Evolutionary conservation across 768 basidiomycete genomes (phyloP).

Genomic region (Amanita polypyramis): DNA sequence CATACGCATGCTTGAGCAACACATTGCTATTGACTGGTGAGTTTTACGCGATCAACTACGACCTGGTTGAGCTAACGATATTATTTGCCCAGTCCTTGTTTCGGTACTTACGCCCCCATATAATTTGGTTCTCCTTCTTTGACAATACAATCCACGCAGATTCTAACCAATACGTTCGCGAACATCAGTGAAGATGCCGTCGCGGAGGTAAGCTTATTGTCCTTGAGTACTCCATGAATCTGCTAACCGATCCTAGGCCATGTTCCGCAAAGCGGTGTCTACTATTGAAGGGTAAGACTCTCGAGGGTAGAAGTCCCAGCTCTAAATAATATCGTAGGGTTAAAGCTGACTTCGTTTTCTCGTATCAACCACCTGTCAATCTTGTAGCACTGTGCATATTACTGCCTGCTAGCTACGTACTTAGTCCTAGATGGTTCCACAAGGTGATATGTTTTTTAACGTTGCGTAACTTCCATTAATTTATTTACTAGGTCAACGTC

Average conservation of each 20-base stretch:
- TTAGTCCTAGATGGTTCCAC: constrained; percentile 96
- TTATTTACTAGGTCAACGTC: constrained; percentile 56
- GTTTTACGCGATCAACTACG: constrained; percentile 6
- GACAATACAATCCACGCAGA: constrained; percentile 32
- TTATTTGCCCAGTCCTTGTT: constrained; percentile 46
- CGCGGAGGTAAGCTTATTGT: constrained; percentile 53
- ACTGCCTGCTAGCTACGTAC: constrained; percentile 75
- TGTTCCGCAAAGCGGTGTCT: constrained; percentile 90
- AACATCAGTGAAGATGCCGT: constrained; percentile 88
- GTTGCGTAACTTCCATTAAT: constrained; percentile 9
- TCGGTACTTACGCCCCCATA: constrained; percentile 38
- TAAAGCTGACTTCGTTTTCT: constrained; percentile 86
- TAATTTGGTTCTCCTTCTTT: not conserved
- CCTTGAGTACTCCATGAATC: not conserved
- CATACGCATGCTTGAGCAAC: constrained; percentile 87
- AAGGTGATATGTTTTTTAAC: constrained; percentile 42
- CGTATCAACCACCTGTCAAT: constrained; percentile 92
- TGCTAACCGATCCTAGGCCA: constrained; percentile 42
- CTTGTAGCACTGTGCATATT: constrained; percentile 78
- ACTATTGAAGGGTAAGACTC: constrained; percentile 78
- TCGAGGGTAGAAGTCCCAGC: not conserved
- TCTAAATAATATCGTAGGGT: constrained; percentile 30
- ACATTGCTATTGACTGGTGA: constrained; percentile 82
- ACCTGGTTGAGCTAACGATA: constrained; percentile 9
- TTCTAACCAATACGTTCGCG: constrained; percentile 91